Base-by-base conservation (phyloP, 371 early-diverging fungal genomes). In the Neoconidiobolus thromboides region DNA sequence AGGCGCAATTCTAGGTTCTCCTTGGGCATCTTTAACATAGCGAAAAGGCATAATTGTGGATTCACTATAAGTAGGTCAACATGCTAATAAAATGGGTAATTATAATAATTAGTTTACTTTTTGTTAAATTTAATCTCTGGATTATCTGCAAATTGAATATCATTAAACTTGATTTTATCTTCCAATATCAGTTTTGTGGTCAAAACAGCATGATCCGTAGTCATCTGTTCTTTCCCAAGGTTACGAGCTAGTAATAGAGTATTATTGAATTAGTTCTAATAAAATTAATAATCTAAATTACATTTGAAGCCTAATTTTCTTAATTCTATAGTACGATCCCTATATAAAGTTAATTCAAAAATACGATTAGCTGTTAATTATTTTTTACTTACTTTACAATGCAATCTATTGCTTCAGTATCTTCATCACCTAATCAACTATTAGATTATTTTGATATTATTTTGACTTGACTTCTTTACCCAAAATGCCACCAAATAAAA, bases 251-350 rank as follows among this genome's bases (percentile, higher is more conserved):
- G 40, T 43, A 38, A 40, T 57, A 43, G 4, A 9, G 10, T 55
- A 37, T 36, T 14, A 14, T 15, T 41, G 39, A 43, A 7, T 52
- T 52, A 26, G 39, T 7, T 9, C 14, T 47, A 47, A 47, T 47
- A 12, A 12, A 12, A 47, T 41, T 12, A 1, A 55, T 15, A 54
- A 0, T 3, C 3, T 5, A 4, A 46, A 12, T 57, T 57, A 57
- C 57, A 43, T 44, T 42, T 42, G 36, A 57, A 57, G 36, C 40
- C 40, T 6, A 57, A 41, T 46, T 57, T 57, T 57, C 57, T 7
- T 43, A 57, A 44, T 26, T 57, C 57, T 26, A 41, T 57, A n/a
- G 57, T 57, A 44, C 57, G 57, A 57, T 57, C 57, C 36, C 57
- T 57, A 57, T 36, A 43, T 26, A 26, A 43, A 43, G 10, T 43